Conservation (phyloP, 352 stramenopile genomes). For the Phytophthora fragariaefolia region DNA sequence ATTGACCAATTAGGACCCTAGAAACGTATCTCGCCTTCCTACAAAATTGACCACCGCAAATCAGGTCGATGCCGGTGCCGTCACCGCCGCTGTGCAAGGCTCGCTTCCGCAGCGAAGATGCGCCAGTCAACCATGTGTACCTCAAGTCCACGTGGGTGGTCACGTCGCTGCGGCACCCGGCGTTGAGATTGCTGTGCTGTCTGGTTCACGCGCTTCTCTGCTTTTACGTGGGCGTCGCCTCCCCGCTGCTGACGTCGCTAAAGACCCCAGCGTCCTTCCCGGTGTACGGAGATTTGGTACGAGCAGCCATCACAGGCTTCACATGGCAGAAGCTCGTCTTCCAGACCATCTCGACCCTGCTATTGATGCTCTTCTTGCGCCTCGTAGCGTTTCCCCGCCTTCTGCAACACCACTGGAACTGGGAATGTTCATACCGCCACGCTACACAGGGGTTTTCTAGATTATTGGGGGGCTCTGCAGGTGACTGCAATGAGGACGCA, state of each 20-base stretch:
- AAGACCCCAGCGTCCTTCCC: constrained; percentile 45
- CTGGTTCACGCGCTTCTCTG: constrained; percentile 37
- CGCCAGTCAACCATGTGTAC: constrained; percentile 24
- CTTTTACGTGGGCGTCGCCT: constrained; percentile 50
- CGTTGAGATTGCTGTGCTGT: constrained; percentile 44
- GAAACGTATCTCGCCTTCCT: too few relatives aligned
- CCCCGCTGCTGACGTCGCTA: constrained; percentile 46
- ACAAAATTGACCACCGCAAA: too few relatives aligned
- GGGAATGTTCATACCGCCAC: constrained; percentile 36
- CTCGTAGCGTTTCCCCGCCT: constrained; percentile 47
- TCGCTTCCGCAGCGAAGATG: constrained; percentile 11
- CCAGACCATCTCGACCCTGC: constrained; percentile 26
- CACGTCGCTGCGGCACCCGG: constrained; percentile 50
- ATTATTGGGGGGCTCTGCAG: constrained; percentile 25
- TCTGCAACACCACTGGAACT: constrained; percentile 58
- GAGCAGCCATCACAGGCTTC: constrained; percentile 23
- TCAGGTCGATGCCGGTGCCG: constrained; percentile 4
- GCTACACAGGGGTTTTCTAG: constrained; percentile 41
- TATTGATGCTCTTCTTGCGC: constrained; percentile 44
- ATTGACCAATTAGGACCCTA: too few relatives aligned
- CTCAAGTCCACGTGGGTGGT: constrained; percentile 50
- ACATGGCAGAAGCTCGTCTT: constrained; percentile 45
- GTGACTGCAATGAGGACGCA: background rate
- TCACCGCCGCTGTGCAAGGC: constrained; percentile 9
- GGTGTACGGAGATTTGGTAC: constrained; percentile 41